Evolutionary conservation across 441 rosid genomes (phyloP).

Genomic region (Cnidoscolus chayamansa): DNA sequence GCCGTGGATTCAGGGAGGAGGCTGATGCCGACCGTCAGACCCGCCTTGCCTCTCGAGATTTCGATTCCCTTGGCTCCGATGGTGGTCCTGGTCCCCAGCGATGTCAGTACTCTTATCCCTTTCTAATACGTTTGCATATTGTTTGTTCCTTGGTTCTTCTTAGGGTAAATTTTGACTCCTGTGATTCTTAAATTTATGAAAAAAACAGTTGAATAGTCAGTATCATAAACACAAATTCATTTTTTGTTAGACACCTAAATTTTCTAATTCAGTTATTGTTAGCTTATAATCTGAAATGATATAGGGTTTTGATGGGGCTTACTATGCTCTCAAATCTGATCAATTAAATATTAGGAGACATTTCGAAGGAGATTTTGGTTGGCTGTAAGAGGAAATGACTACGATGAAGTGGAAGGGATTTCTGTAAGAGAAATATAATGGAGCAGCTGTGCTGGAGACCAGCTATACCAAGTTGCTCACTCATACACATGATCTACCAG

Average conservation of each 20-base stretch:
- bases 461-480: neutral
- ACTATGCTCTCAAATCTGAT: too few species aligned
- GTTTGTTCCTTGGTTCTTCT: neutral
- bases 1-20: constrained; percentile 84
- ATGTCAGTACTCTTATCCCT: constrained; percentile 41
- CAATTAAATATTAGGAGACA: too few species aligned
- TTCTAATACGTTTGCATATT: neutral
- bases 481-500: neutral
- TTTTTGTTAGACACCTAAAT: too few species aligned
- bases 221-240: neutral
- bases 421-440: too few species aligned
- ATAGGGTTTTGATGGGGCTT: constrained; percentile 3
- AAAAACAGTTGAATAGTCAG: neutral
- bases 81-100: constrained; percentile 90
- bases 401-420: too few species aligned
- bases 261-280: neutral
- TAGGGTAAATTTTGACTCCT: neutral
- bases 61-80: constrained; percentile 75
- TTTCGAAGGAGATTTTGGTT: neutral
- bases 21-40: constrained; percentile 61
- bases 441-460: too few species aligned
- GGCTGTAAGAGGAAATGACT: neutral
- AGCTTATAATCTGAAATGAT: neutral
- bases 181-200: neutral
- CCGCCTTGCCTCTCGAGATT: constrained; percentile 71